A percentile compares a stretch with the other conserved stretches of the same genome.
Evolutionary conservation across 371 early-diverging fungal genomes (phyloP).

Genomic region (Syncephalastrum contaminatum): DNA sequence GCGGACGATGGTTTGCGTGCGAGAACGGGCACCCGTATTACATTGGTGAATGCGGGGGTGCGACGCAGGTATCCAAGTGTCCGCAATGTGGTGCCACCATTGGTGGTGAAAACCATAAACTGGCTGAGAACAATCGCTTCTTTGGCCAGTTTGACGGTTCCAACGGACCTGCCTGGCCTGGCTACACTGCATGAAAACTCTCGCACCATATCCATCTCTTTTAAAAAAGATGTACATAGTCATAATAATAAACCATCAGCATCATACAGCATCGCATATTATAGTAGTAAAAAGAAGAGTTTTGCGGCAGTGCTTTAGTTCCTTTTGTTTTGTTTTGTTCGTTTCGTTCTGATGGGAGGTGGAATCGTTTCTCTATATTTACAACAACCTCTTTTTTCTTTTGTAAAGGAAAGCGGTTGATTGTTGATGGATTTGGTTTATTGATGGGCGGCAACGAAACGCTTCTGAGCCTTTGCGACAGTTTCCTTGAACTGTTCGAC

Average conservation of each 20-base stretch:
- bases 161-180: constrained; percentile 48
- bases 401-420: no score
- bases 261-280: no score
- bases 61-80: constrained; percentile 43
- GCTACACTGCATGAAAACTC: constrained; percentile 1
- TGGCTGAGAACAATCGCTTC: constrained; percentile 45
- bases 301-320: no score
- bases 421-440: constrained; percentile 11
- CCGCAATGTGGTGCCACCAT: constrained; percentile 45
- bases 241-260: no score
- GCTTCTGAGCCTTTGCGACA: constrained; percentile 56
- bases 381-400: no score
- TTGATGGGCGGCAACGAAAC: constrained; percentile 47
- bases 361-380: no score
- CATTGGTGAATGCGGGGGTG: constrained; percentile 54
- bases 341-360: no score
- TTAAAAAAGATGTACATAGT: no score
- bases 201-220: no score
- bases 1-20: constrained; percentile 56
- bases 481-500: constrained; percentile 62
- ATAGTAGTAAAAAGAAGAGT: no score
- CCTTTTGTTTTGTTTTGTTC: no score
- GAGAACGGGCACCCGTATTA: constrained; percentile 50
- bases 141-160: constrained; percentile 56
- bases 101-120: constrained; percentile 44